Evolutionary conservation across 176 grass and related monocot genomes (phyloP).

Genomic region (Puccinellia tenuiflora): DNA sequence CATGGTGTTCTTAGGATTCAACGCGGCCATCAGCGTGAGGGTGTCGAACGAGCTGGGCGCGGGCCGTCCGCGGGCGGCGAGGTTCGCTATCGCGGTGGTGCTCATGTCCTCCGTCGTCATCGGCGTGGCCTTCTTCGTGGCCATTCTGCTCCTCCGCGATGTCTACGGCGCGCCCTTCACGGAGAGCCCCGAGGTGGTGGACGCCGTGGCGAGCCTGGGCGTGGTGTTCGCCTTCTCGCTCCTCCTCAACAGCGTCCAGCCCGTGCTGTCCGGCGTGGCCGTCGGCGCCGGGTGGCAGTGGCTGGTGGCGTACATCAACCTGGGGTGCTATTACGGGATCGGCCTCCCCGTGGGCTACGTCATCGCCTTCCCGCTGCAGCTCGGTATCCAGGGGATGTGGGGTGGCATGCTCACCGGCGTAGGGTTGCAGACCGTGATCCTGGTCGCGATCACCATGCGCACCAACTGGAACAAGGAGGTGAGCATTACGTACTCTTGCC

Average conservation of each 20-base stretch:
- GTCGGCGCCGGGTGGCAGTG: constrained; percentile 93
- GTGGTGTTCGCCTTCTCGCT: constrained; percentile 70
- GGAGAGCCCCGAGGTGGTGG: constrained; percentile 59
- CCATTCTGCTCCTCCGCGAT: constrained; percentile 47
- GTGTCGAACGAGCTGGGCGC: constrained; percentile 91
- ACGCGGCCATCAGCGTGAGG: constrained; percentile 83
- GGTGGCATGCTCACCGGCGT: constrained; percentile 79
- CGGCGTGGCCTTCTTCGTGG: constrained; percentile 47
- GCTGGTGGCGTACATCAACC: constrained; percentile 73
- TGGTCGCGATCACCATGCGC: constrained; percentile 48
- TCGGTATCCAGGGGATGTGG: constrained; percentile 88
- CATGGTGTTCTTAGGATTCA: constrained; percentile 96
- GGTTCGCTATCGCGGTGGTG: constrained; percentile 69
- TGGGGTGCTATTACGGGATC: constrained; percentile 72
- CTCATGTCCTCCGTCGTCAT: constrained; percentile 54
- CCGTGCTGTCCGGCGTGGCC: constrained; percentile 82
- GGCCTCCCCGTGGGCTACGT: constrained; percentile 65
- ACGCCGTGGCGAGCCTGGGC: constrained; percentile 52
- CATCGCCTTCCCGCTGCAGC: constrained; percentile 46
- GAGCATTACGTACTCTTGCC: neutral
- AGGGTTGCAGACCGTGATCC: constrained; percentile 61
- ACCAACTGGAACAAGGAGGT: constrained; percentile 82
- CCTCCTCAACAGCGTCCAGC: constrained; percentile 83
- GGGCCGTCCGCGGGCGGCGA: constrained; percentile 52
- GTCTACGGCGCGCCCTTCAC: constrained; percentile 81